phyloP scores from a whole-genome alignment of 306 rosid species.

The Fragaria ananassa region DNA sequence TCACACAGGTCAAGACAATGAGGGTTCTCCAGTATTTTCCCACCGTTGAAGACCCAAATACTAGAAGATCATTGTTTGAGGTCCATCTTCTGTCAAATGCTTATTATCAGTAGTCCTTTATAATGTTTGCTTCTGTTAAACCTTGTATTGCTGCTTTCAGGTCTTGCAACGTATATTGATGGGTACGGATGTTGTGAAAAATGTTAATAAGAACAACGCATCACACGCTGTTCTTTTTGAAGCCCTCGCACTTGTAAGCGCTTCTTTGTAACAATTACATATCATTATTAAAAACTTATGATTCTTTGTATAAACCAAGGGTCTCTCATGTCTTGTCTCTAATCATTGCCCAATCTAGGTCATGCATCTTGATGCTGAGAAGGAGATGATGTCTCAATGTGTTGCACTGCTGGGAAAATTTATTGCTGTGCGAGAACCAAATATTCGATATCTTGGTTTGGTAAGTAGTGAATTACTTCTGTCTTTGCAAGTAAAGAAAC shows the following conservation, averaged over 20 bases:
- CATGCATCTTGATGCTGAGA: conserved; percentile 99
- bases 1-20: conserved; percentile 88
- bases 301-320: neutral
- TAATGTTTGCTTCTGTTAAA: conserved; percentile 23
- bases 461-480: conserved; percentile 44
- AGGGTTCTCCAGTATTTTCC: conserved; percentile 98
- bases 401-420: conserved; percentile 99
- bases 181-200: conserved; percentile 99
- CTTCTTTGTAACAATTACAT: neutral
- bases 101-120: conserved; percentile 5
- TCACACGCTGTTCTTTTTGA: conserved; percentile 99
- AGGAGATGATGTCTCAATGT: conserved; percentile 99
- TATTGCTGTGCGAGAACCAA: conserved; percentile 99
- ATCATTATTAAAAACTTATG: neutral
- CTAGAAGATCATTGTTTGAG: conserved; percentile 97
- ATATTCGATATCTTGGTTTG: conserved; percentile 97
- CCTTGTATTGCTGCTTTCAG: conserved; percentile 50
- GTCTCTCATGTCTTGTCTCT: conserved; percentile 15
- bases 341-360: conserved; percentile 56
- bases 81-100: conserved; percentile 37
- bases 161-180: conserved; percentile 95
- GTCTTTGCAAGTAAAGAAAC: neutral
- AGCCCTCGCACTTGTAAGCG: conserved; percentile 96
- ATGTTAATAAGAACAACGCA: conserved; percentile 97
- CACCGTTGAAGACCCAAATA: conserved; percentile 92